phyloP scores from a whole-genome alignment of 352 stramenopile species.

The Pythium aphanidermatum region DNA sequence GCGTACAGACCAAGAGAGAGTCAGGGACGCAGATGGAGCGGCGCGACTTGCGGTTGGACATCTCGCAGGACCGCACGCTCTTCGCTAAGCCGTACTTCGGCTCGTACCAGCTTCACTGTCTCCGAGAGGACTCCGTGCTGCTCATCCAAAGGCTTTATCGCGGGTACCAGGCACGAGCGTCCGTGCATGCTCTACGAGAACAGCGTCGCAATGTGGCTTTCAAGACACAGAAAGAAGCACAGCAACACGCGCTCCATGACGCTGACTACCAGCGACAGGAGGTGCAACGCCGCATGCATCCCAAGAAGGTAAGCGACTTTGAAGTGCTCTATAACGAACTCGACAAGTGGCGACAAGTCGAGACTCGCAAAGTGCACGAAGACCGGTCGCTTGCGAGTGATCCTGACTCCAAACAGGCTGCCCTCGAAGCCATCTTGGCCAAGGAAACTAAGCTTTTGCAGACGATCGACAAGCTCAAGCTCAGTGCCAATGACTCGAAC shows the following conservation, averaged over 20 bases:
- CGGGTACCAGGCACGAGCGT: constrained; percentile 57
- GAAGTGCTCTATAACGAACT: constrained; percentile 93
- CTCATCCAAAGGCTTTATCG: constrained; percentile 88
- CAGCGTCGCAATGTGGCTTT: constrained; percentile 25
- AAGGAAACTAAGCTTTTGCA: constrained; percentile 85
- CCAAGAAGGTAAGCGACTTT: constrained; percentile 76
- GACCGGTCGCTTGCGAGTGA: constrained; percentile 24
- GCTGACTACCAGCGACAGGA: constrained; percentile 53
- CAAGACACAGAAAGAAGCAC: constrained; percentile 32
- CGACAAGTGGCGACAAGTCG: constrained; percentile 86
- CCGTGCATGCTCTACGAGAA: constrained; percentile 40
- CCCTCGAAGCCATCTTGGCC: constrained; percentile 51
- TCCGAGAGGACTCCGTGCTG: constrained; percentile 68
- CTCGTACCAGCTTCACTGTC: constrained; percentile 80
- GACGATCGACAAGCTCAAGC: constrained; percentile 88
- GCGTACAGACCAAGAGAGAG: constrained; percentile 83
- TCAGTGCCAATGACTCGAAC: constrained; percentile 71
- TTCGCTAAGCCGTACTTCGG: constrained; percentile 83
- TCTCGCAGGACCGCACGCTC: constrained; percentile 51
- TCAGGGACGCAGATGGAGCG: constrained; percentile 88
- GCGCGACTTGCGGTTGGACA: constrained; percentile 65
- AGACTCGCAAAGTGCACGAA: constrained; percentile 71
- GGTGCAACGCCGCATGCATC: constrained; percentile 86
- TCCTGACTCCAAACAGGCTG: constrained; percentile 23
- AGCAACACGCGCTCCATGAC: constrained; percentile 47